A percentile compares a stretch with the other conserved stretches of the same genome.
Conservation (phyloP, 2,329 filamentous ascomycete species). For the Metarhizium humberi region DNA sequence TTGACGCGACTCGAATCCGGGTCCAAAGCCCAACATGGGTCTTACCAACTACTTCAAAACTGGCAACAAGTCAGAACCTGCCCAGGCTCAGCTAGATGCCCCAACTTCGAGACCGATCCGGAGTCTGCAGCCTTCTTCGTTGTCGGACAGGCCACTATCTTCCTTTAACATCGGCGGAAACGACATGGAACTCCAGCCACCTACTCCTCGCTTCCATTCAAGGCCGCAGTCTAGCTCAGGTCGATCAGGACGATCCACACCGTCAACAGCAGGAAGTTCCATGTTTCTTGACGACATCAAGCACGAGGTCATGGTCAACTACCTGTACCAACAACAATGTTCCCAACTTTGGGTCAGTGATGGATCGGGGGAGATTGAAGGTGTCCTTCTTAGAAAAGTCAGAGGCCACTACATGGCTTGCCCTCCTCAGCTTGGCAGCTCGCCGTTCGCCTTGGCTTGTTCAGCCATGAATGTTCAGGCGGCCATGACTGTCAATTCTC, state of each 20-base stretch:
- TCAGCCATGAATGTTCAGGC: conserved; percentile 65
- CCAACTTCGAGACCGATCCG: conserved; percentile 12
- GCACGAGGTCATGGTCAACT: conserved; percentile 77
- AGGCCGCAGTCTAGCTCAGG: conserved; percentile 33
- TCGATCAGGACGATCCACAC: conserved; percentile 21
- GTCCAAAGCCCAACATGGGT: conserved; percentile 38
- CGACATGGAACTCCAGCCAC: conserved; percentile 40
- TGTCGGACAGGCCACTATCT: conserved; percentile 28
- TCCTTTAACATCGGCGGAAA: conserved; percentile 20
- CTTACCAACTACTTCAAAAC: conserved; percentile 54
- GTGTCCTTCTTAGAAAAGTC: conserved; percentile 60
- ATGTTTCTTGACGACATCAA: conserved; percentile 62
- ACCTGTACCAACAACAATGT: conserved; percentile 73
- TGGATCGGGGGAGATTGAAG: conserved; percentile 58
- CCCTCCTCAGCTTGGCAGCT: conserved; percentile 53
- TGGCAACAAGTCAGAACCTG: conserved; percentile 12
- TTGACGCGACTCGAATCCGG: background rate
- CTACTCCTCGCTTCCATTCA: conserved; percentile 27
- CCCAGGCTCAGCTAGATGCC: conserved; percentile 9
- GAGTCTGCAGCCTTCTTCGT: conserved; percentile 14
- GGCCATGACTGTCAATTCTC: conserved; percentile 72
- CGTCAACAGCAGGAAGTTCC: conserved; percentile 34
- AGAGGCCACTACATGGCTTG: conserved; percentile 65
- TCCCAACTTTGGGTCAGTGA: conserved; percentile 65
- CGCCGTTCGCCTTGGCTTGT: conserved; percentile 55